These are phyloP conservation scores for Rauvolfia tetraphylla DNA, from an alignment of 257 asterid genomes.

Conservation along the genomic window DNA sequence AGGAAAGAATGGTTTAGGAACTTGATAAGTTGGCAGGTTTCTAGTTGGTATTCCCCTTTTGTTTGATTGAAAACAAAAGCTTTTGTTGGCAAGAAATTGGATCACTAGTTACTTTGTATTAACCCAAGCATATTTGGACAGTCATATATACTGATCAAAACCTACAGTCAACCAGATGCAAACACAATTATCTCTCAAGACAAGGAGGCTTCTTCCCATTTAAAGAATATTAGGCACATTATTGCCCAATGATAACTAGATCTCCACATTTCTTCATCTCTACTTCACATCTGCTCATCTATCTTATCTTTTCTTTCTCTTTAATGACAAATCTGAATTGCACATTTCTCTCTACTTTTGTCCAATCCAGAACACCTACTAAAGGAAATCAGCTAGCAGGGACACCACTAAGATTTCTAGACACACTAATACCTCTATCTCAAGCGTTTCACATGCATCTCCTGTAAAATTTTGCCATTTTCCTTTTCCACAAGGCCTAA, in stretches of 20 bases:
- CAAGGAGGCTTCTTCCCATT: background rate
- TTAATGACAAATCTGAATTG: no score
- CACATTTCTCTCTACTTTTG: background rate
- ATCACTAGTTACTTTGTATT: background rate
- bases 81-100: background rate
- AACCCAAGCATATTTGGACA: background rate
- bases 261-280: background rate
- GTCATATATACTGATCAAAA: background rate
- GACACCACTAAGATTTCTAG: background rate
- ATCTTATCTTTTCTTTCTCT: background rate
- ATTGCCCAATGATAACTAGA: background rate
- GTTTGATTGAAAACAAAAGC: background rate
- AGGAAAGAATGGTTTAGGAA: background rate
- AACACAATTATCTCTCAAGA: background rate
- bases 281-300: background rate
- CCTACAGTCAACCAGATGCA: background rate
- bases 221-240: no score
- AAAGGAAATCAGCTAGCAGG: no score
- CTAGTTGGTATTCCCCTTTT: background rate
- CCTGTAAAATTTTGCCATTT: no score
- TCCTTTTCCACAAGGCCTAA: background rate
- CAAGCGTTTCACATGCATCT: background rate
- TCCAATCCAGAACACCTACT: no score
- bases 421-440: background rate
- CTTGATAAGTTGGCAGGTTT: background rate